Percentiles rank a stretch among this genome's conserved stretches.
Conservation (phyloP, 768 basidiomycete species). For the Termitomyces sp. region DNA sequence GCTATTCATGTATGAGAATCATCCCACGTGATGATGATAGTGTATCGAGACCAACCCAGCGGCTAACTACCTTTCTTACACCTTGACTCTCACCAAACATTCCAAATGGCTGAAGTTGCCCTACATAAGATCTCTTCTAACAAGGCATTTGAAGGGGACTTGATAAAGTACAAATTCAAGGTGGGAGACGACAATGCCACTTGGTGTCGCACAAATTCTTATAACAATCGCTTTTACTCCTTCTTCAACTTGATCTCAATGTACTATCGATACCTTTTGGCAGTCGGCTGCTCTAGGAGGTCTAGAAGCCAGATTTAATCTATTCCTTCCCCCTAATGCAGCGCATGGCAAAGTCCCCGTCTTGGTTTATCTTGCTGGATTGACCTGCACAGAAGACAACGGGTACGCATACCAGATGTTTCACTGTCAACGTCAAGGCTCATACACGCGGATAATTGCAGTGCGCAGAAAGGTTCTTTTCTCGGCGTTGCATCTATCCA, state of each 20-base stretch:
- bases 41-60: not conserved
- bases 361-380: constrained; percentile 84
- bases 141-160: constrained; percentile 76
- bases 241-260: constrained; percentile 1
- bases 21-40: constrained; percentile 15
- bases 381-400: constrained; percentile 92
- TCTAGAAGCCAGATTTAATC: constrained; percentile 75
- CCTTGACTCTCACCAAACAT: not conserved
- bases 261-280: not conserved
- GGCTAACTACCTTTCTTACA: not conserved
- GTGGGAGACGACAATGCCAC: constrained; percentile 28
- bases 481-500: constrained; percentile 81
- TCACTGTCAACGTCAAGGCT: not conserved
- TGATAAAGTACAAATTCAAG: constrained; percentile 88
- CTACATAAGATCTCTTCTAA: constrained; percentile 73
- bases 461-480: constrained; percentile 93
- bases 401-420: constrained; percentile 48
- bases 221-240: not conserved
- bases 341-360: constrained; percentile 52
- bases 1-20: not conserved
- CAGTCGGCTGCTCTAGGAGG: constrained; percentile 74
- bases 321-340: constrained; percentile 77
- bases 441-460: constrained; percentile 26
- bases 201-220: constrained; percentile 1
- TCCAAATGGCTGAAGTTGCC: constrained; percentile 14